A percentile compares a stretch with the other conserved stretches of the same genome.
Conservation (phyloP, 1,139 yeast species). For the Zhuliangozyma parablackwelliae region DNA sequence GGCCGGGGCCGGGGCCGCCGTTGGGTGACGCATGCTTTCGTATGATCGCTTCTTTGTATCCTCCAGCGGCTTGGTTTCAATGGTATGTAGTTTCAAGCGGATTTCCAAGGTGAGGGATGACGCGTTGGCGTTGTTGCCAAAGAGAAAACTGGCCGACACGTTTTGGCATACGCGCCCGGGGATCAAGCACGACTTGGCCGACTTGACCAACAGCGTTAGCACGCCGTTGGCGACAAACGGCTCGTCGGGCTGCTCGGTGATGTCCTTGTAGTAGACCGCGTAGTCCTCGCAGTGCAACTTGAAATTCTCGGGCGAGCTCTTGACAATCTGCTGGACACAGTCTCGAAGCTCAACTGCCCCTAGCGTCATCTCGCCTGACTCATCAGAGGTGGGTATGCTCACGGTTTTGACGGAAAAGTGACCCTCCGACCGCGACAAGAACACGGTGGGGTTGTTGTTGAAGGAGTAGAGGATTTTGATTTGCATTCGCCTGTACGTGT, state of each 20-base stretch:
- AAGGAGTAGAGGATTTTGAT: constrained; percentile 59
- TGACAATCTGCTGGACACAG: constrained; percentile 48
- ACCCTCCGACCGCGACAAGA: constrained; percentile 50
- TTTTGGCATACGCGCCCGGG: constrained; percentile 74
- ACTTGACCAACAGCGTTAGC: constrained; percentile 40
- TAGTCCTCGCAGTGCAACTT: constrained; percentile 48
- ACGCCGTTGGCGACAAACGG: constrained; percentile 74
- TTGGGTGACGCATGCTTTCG: constrained; percentile 1
- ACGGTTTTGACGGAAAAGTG: constrained; percentile 46
- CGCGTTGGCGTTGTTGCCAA: constrained; percentile 39
- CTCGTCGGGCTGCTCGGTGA: constrained; percentile 68
- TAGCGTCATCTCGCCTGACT: constrained; percentile 36
- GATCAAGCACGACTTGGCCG: constrained; percentile 32
- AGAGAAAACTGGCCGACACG: constrained; percentile 48
- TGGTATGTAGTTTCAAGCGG: constrained; percentile 52
- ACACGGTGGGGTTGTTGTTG: constrained; percentile 54
- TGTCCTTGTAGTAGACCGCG: constrained; percentile 68
- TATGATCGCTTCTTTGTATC: constrained; percentile 5
- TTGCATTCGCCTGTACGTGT: constrained; percentile 39
- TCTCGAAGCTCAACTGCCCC: constrained; percentile 55
- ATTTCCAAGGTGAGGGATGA: constrained; percentile 62
- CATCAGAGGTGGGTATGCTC: constrained; percentile 31
- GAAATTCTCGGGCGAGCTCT: constrained; percentile 58
- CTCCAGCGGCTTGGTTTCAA: constrained; percentile 16
- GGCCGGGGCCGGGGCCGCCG: constrained; percentile 4